phyloP scores from a whole-genome alignment of 352 stramenopile genomes.

The Phytopythium helicoides region DNA sequence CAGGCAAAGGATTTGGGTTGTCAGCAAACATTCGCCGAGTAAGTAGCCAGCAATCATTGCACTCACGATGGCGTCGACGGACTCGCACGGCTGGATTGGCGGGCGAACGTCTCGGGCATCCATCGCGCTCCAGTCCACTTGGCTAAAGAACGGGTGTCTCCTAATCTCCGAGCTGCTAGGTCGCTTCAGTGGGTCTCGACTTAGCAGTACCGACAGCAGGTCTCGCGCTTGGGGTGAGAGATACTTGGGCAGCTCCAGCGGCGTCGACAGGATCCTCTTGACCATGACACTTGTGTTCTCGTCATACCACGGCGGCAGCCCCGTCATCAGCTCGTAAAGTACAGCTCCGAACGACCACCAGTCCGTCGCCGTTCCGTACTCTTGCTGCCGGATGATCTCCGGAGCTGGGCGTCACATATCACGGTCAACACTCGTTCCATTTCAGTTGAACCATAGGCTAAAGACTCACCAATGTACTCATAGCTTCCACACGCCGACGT shows the following conservation, averaged over 20 bases:
- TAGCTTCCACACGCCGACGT: conserved; percentile 76
- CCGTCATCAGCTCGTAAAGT: conserved; percentile 77
- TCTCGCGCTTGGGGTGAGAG: conserved; percentile 46
- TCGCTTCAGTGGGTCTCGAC: conserved; percentile 35
- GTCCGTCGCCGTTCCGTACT: conserved; percentile 76
- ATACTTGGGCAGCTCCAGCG: conserved; percentile 54
- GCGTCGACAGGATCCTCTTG: conserved; percentile 43
- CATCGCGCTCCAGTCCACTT: conserved; percentile 66
- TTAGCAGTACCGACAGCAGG: conserved; percentile 52
- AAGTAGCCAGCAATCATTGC: neutral
- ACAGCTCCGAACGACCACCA: conserved; percentile 81
- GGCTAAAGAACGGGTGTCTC: conserved; percentile 58
- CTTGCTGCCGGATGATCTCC: conserved; percentile 57
- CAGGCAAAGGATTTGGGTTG: neutral
- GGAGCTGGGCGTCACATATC: conserved; percentile 31
- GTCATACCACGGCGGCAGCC: conserved; percentile 75
- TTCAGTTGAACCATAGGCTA: too few species aligned
- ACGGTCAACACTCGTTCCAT: too few species aligned
- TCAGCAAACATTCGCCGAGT: neutral
- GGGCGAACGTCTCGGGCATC: conserved; percentile 53
- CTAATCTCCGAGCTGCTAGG: conserved; percentile 63
- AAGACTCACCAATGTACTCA: conserved; percentile 67
- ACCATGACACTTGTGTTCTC: conserved; percentile 51
- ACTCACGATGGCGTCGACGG: conserved; percentile 44
- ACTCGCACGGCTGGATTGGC: conserved; percentile 65